These are phyloP conservation scores for Solanum boliviense DNA, from an alignment of 257 asterid species.

Conservation along the genomic window DNA sequence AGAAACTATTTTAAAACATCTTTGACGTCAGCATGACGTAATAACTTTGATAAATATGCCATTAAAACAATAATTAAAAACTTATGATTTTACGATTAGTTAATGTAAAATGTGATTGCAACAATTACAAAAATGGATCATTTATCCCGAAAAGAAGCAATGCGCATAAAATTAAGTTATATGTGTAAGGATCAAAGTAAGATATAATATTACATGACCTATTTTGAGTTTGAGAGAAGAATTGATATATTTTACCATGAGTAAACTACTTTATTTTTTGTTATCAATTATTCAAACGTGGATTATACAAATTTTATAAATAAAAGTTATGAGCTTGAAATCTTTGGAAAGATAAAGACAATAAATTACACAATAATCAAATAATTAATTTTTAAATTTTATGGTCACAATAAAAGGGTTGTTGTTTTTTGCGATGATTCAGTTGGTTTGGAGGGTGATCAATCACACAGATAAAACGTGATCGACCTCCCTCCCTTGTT, in stretches of 20 bases:
- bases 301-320: no score
- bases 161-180: neutral
- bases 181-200: neutral
- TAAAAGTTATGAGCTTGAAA: neutral
- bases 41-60: neutral
- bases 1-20: neutral
- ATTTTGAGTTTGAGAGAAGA: neutral
- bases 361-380: neutral
- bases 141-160: neutral
- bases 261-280: neutral
- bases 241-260: neutral
- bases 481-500: no score
- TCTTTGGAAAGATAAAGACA: neutral
- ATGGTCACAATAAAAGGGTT: neutral
- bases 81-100: neutral
- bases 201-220: no score
- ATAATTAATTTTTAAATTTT: neutral
- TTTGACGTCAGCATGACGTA: neutral
- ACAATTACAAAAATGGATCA: neutral
- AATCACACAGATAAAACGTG: no score
- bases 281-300: neutral
- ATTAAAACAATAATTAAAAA: neutral
- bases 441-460: no score
- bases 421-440: fast-evolving
- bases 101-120: neutral